These are phyloP conservation scores for Xylaria sp. DNA, from an alignment of 2,329 filamentous ascomycete species.

Conservation along the genomic window DNA sequence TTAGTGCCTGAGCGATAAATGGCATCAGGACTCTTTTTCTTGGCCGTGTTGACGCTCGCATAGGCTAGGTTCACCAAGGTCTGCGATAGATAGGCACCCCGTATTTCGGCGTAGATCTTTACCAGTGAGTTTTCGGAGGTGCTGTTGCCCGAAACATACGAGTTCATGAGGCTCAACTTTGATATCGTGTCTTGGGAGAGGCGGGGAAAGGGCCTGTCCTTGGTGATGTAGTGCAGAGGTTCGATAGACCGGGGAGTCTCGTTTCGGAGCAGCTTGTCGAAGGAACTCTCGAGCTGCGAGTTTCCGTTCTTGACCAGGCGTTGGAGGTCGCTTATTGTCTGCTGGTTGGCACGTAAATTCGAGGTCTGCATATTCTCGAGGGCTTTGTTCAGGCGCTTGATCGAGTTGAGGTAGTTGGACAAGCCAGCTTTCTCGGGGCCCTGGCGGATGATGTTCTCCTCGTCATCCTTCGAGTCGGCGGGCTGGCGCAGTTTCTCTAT, in stretches of 20 bases:
- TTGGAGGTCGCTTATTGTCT: slow-evolving; percentile 83
- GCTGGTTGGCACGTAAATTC: slow-evolving; percentile 92
- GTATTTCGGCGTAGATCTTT: slow-evolving; percentile 84
- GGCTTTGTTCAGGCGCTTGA: slow-evolving; percentile 90
- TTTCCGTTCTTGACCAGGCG: slow-evolving; percentile 82
- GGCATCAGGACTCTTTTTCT: slow-evolving; percentile 82
- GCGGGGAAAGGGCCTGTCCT: slow-evolving; percentile 84
- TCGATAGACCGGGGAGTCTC: slow-evolving; percentile 86
- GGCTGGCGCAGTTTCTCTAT: slow-evolving; percentile 91
- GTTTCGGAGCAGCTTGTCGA: slow-evolving; percentile 77
- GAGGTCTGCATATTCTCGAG: slow-evolving; percentile 85
- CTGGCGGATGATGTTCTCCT: slow-evolving; percentile 89
- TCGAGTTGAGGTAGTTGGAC: slow-evolving; percentile 84
- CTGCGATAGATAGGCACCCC: slow-evolving; percentile 85
- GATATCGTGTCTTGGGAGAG: slow-evolving; percentile 80
- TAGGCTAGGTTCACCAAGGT: slow-evolving; percentile 88
- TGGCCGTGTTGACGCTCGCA: slow-evolving; percentile 84
- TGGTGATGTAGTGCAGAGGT: slow-evolving; percentile 91
- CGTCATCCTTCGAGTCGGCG: slow-evolving; percentile 89
- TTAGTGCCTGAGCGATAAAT: slow-evolving; percentile 90
- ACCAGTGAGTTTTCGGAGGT: slow-evolving; percentile 76
- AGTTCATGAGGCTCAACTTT: slow-evolving; percentile 82
- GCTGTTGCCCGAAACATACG: slow-evolving; percentile 73
- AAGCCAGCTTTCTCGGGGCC: slow-evolving; percentile 88
- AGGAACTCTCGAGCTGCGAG: slow-evolving; percentile 84